A percentile compares a stretch with the other conserved stretches of the same genome.
Evolutionary conservation across 129 eudicot species (phyloP).

Genomic region (Lonicera japonica): DNA sequence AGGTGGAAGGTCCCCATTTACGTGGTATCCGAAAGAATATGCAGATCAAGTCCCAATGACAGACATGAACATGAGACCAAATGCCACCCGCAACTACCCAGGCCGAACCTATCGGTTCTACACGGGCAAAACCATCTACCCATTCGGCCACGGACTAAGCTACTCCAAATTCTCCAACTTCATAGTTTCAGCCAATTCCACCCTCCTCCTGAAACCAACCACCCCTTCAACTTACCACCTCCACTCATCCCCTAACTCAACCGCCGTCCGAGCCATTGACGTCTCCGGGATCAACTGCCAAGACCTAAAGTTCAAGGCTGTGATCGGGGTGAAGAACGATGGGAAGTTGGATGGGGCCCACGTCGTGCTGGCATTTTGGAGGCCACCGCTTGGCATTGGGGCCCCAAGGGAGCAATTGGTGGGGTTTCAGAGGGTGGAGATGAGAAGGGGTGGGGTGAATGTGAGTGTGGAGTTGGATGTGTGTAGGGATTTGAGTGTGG

Average conservation of each 20-base stretch:
- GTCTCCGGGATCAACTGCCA: slow-evolving; percentile 11
- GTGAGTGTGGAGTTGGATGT: slow-evolving; percentile 14
- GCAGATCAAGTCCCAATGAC: slow-evolving; percentile 40
- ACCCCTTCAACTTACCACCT: neutral
- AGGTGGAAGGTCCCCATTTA: slow-evolving; percentile 44
- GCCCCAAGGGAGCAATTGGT: slow-evolving; percentile 9
- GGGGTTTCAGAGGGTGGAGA: slow-evolving; percentile 18
- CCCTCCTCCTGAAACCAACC: slow-evolving; percentile 4
- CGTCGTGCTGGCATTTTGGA: slow-evolving; percentile 25
- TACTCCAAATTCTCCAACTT: slow-evolving; percentile 18
- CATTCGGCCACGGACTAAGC: slow-evolving; percentile 40
- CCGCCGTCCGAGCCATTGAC: slow-evolving; percentile 16
- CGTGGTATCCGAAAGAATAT: slow-evolving; percentile 44
- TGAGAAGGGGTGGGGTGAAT: slow-evolving; percentile 6
- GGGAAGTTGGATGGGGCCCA: slow-evolving; percentile 25
- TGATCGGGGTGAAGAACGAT: slow-evolving; percentile 24
- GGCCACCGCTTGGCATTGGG: neutral
- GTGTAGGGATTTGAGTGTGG: slow-evolving; percentile 15
- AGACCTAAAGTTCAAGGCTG: slow-evolving; percentile 16
- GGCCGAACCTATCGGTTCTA: slow-evolving; percentile 41
- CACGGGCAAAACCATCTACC: slow-evolving; percentile 21
- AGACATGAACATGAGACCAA: slow-evolving; percentile 44
- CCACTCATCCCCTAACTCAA: neutral
- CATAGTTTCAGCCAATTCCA: slow-evolving; percentile 27
- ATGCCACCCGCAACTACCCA: slow-evolving; percentile 25